Percentiles rank a stretch among this genome's conserved stretches.
Evolutionary conservation across 1,139 yeast species (phyloP).

Genomic region (Yamadazyma buinensis): DNA sequence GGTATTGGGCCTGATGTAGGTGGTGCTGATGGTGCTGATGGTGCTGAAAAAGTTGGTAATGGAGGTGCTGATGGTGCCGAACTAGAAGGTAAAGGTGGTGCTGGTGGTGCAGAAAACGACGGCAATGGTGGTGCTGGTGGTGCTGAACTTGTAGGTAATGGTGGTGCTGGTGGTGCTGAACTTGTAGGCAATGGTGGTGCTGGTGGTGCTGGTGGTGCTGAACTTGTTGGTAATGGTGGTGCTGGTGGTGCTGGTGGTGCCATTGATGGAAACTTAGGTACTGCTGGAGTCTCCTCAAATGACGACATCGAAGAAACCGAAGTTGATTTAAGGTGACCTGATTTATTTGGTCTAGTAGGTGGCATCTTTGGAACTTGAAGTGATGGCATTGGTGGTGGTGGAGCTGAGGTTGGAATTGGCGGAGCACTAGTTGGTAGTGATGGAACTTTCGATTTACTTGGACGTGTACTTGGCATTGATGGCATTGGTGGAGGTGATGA

Average conservation of each 20-base stretch:
- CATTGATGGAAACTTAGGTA: constrained; percentile 9
- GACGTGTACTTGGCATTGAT: constrained; percentile 5
- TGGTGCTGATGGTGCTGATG: constrained; percentile 10
- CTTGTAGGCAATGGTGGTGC: constrained; percentile 17
- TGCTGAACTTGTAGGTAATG: constrained; percentile 12
- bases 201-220: constrained; percentile 18
- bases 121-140: constrained; percentile 17
- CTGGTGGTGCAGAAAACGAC: constrained; percentile 15
- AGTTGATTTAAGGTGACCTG: constrained; percentile 23
- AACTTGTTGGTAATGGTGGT: constrained; percentile 14
- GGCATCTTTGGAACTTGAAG: constrained; percentile 27
- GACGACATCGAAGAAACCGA: constrained; percentile 18
- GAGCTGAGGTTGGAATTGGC: constrained; percentile 6
- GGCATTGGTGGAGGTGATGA: constrained; percentile 18
- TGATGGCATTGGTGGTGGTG: constrained; percentile 13
- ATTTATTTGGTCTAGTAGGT: constrained; percentile 28
- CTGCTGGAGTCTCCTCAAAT: constrained; percentile 14
- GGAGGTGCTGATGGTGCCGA: constrained; percentile 15
- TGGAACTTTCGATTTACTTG: constrained; percentile 3
- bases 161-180: constrained; percentile 11
- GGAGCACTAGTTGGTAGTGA: constrained; percentile 8
- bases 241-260: constrained; percentile 13
- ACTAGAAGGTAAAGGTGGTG: constrained; percentile 15
- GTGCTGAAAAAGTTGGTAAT: constrained; percentile 3
- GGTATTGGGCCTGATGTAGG: constrained; percentile 19